phyloP scores from a whole-genome alignment of 2,329 filamentous ascomycete genomes.

The Diaporthe longicolla region DNA sequence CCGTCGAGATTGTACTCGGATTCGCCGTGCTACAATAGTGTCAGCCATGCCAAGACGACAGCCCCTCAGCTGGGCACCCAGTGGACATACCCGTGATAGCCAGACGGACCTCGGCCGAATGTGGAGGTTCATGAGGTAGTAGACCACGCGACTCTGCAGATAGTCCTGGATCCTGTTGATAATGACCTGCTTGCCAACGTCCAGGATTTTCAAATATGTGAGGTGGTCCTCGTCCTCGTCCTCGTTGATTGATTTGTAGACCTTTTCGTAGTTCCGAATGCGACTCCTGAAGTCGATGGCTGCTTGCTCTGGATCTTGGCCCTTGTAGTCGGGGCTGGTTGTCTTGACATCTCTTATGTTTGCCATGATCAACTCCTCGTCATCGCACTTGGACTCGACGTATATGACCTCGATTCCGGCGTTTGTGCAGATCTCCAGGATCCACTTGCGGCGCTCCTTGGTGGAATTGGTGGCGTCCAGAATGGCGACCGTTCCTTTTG shows the following conservation, averaged over 20 bases:
- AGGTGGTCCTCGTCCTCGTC: slow-evolving; percentile 83
- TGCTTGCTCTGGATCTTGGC: slow-evolving; percentile 92
- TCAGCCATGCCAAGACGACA: slow-evolving; percentile 42
- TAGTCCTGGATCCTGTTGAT: slow-evolving; percentile 99
- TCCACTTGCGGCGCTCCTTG: slow-evolving; percentile 90
- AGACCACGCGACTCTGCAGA: slow-evolving; percentile 94
- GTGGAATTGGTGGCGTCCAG: slow-evolving; percentile 98
- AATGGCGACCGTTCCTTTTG: slow-evolving; percentile 88
- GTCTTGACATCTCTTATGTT: slow-evolving; percentile 99
- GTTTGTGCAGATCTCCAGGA: slow-evolving; percentile 81
- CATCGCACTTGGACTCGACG: slow-evolving; percentile 96
- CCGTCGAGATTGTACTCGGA: slow-evolving; percentile 92
- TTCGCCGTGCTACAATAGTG: slow-evolving; percentile 82
- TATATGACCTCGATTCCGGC: slow-evolving; percentile 92
- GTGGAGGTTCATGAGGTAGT: slow-evolving; percentile 98
- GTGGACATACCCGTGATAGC: slow-evolving; percentile 84
- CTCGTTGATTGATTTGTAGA: slow-evolving; percentile 93
- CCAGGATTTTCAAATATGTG: slow-evolving; percentile 97
- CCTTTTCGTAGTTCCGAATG: slow-evolving; percentile 97
- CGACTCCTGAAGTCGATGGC: slow-evolving; percentile 93
- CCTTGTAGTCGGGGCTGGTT: slow-evolving; percentile 93
- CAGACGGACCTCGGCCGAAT: slow-evolving; percentile 97
- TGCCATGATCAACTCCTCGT: slow-evolving; percentile 96
- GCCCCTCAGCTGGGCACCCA: slow-evolving; percentile 19
- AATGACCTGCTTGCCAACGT: slow-evolving; percentile 95